Evolutionary conservation across 495 filamentous ascomycete species (phyloP).

Genomic region (Copromyces sp.): DNA sequence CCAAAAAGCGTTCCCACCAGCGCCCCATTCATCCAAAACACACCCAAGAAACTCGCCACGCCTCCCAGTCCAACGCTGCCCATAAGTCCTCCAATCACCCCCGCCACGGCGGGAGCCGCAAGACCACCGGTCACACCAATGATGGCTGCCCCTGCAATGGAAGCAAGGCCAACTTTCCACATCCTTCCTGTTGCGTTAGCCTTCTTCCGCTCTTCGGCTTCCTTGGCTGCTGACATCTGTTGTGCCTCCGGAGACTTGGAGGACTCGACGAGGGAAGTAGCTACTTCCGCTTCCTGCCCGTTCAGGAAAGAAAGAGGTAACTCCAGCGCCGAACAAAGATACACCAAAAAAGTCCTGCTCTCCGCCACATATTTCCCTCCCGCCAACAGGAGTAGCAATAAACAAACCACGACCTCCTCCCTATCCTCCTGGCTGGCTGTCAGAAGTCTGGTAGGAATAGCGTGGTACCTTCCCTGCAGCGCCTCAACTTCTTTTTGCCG

Average conservation of each 20-base stretch:
- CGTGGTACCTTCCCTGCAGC: constrained; percentile 33
- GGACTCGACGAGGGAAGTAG: constrained; percentile 54
- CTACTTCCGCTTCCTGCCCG: constrained; percentile 60
- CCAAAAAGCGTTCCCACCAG: constrained; percentile 81
- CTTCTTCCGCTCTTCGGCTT: constrained; percentile 55
- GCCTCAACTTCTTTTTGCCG: constrained; percentile 12
- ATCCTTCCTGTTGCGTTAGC: constrained; percentile 50
- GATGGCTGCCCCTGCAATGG: constrained; percentile 75
- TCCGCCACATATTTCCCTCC: constrained; percentile 62
- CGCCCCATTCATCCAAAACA: constrained; percentile 70
- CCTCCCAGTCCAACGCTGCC: constrained; percentile 76
- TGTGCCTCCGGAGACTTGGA: constrained; percentile 19
- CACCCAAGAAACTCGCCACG: constrained; percentile 71
- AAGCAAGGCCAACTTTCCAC: constrained; percentile 83
- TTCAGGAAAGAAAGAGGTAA: constrained; percentile 50
- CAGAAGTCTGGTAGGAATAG: constrained; percentile 35
- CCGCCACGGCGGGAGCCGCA: constrained; percentile 77
- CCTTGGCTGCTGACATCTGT: constrained; percentile 55
- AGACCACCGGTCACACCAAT: constrained; percentile 84
- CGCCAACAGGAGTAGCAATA: constrained; percentile 59
- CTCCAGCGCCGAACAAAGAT: constrained; percentile 53
- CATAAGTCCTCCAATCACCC: constrained; percentile 80
- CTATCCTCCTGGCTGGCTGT: constrained; percentile 32
- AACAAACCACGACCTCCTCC: constrained; percentile 43
- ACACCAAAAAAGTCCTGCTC: constrained; percentile 56